Conservation (phyloP, 2,329 filamentous ascomycete species). For the Penicillium sp. region DNA sequence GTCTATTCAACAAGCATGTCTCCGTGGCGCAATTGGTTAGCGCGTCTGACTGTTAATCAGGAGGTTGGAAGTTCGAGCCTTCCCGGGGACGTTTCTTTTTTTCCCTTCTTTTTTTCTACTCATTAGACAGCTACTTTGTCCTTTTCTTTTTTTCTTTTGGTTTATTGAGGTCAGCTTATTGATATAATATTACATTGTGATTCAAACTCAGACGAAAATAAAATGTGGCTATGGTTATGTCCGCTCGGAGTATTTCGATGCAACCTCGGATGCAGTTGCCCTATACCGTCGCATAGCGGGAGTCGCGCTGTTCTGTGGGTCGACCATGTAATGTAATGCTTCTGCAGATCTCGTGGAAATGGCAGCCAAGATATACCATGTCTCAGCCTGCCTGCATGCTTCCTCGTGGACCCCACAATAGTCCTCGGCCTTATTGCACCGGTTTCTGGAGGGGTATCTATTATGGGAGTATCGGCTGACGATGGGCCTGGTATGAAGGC, state of each 20-base stretch:
- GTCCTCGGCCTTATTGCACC: slow-evolving; percentile 4
- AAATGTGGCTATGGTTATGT: slow-evolving; percentile 1
- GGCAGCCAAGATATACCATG: slow-evolving; percentile 9
- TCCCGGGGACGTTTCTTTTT: slow-evolving; percentile 36
- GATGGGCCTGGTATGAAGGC: not conserved
- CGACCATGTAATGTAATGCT: not conserved
- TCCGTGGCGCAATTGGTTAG: slow-evolving; percentile 19
- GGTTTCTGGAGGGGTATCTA: not conserved
- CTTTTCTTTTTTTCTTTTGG: not conserved
- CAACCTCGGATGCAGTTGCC: slow-evolving; percentile 11
- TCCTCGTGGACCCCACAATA: slow-evolving; percentile 3
- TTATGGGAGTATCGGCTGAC: not conserved
- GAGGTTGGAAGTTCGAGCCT: slow-evolving; percentile 43
- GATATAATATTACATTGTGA: not conserved
- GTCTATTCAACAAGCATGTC: too few species aligned
- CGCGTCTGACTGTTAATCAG: slow-evolving; percentile 30
- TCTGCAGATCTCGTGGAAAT: not conserved
- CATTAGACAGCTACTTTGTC: too few species aligned
- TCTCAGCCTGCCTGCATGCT: slow-evolving; percentile 15
- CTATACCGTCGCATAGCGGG: slow-evolving; percentile 1
- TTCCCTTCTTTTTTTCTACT: not conserved
- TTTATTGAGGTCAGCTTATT: not conserved
- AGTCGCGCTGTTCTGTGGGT: slow-evolving; percentile 4
- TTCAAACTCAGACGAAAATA: not conserved
- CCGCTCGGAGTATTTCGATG: slow-evolving; percentile 2